A percentile compares a stretch with the other conserved stretches of the same genome.
phyloP scores from a whole-genome alignment of 495 filamentous ascomycete species.

The Penicillium angulare region DNA sequence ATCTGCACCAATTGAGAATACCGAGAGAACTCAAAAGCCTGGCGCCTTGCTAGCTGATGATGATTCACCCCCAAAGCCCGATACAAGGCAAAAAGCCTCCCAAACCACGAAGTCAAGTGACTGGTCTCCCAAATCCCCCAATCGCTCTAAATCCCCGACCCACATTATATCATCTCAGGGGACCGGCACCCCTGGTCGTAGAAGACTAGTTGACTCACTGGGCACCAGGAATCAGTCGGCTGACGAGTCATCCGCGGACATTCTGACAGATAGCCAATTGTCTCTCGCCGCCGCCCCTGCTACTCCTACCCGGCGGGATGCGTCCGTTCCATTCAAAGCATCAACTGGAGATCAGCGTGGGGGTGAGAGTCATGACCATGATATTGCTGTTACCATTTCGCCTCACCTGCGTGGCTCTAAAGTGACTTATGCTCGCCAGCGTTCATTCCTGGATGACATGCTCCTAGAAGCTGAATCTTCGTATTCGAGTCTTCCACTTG shows the following conservation, averaged over 20 bases:
- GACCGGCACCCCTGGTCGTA: conserved; percentile 22
- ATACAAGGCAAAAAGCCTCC: neutral
- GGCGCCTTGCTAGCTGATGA: too few species aligned
- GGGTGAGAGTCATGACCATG: conserved; percentile 10
- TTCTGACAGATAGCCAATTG: conserved; percentile 8
- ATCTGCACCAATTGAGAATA: too few species aligned
- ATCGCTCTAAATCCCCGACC: neutral
- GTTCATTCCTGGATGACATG: conserved; percentile 57
- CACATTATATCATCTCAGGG: neutral
- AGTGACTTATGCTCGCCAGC: conserved; percentile 62
- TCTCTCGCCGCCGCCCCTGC: conserved; percentile 3
- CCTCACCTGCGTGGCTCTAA: conserved; percentile 36
- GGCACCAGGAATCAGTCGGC: conserved; percentile 10
- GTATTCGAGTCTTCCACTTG: neutral
- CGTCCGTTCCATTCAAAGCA: neutral
- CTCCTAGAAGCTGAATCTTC: conserved; percentile 10
- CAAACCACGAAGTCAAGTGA: neutral
- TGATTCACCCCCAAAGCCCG: neutral
- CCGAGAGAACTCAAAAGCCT: too few species aligned
- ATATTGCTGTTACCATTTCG: conserved; percentile 12
- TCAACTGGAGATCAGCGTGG: conserved; percentile 6
- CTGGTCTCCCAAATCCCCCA: too few species aligned
- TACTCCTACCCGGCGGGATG: conserved; percentile 5
- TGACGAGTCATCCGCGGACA: neutral
- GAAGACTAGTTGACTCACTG: conserved; percentile 39